Conservation (phyloP, 1,284 basidiomycete genomes). For the Mrakiaceae sp. region DNA sequence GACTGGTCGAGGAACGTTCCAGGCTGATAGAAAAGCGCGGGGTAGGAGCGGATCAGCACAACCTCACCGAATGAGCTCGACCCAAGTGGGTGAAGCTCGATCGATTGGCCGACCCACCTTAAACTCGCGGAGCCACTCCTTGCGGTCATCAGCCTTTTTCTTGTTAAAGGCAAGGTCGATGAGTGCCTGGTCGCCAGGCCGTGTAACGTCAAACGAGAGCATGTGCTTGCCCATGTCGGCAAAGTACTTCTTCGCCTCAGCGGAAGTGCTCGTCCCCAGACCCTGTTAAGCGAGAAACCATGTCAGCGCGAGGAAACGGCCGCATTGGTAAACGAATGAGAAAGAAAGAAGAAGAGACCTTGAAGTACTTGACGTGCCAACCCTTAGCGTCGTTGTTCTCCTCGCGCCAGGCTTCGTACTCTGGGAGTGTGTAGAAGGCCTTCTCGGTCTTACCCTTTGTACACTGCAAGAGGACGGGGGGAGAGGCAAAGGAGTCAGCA, state of each 20-base stretch:
- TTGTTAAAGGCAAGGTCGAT: slow-evolving; percentile 99
- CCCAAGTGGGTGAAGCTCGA: neutral
- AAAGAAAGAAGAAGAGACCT: slow-evolving; percentile 44
- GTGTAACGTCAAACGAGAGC: slow-evolving; percentile 75
- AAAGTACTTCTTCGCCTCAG: slow-evolving; percentile 90
- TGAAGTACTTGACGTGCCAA: slow-evolving; percentile 94
- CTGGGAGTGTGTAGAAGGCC: slow-evolving; percentile 95
- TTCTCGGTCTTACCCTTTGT: slow-evolving; percentile 68
- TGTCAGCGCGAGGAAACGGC: neutral
- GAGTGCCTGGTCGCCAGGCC: slow-evolving; percentile 72
- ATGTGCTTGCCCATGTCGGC: slow-evolving; percentile 84
- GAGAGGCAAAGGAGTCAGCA: neutral
- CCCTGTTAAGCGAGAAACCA: slow-evolving; percentile 46
- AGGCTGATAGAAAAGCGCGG: slow-evolving; percentile 43
- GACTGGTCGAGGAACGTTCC: slow-evolving; percentile 92
- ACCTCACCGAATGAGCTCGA: neutral
- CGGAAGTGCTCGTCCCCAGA: slow-evolving; percentile 83
- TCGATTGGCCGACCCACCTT: slow-evolving; percentile 42
- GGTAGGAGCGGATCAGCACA: neutral
- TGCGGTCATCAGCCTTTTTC: slow-evolving; percentile 97
- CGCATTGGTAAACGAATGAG: neutral
- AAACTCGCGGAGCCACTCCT: slow-evolving; percentile 95
- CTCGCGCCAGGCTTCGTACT: slow-evolving; percentile 89
- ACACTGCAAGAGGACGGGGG: slow-evolving; percentile 36
- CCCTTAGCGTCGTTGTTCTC: slow-evolving; percentile 64